Base-by-base conservation (phyloP, 164 flowering plant species). In the Macadamia tetraphylla region DNA sequence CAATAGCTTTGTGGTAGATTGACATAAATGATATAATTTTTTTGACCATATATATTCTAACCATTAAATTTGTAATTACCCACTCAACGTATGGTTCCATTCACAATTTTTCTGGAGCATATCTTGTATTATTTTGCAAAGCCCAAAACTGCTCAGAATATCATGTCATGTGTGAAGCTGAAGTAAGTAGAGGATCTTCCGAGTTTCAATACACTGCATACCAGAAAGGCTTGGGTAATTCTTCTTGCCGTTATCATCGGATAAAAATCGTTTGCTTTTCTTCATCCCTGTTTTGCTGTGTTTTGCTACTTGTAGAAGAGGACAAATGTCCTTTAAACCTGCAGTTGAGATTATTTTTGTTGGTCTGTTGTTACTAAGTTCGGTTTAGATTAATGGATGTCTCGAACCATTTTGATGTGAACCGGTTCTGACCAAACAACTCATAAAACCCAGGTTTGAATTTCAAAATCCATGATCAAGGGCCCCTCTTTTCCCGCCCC, bases 131-230 rank as follows among this genome's bases (percentile, higher is more conserved):
- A 7, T 40, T 2, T 67, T 13, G 46, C 0, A 57, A 31, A 13
- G 14, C 52, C 52, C 23, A 1, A 29, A 67, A 58, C 23, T 40
- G 62, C 11, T 42, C 46, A 3, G 43, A 43, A 57, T 43, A 2
- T 59, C 64, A 29, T 44, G 32, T 56, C 58, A 58, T 49, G 68
- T 64, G 23, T 56, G 48, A 35, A 46, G 44, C 46, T 64, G 58
- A 66, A 64, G 62, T 44, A 61, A 60, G 11, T 43, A 43, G 18
- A 17, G 35, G 69, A 59, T 32, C 64, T 49, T 32, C 64, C 48
- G 10, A 42, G 58, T 29, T 30, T 57, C 58, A 64, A 58, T 44
- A 55, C 15, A 12, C 68, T 5, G 40, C 3, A 49, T 11, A 48
- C 29, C 30, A 58, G 48, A 55, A 46, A 59, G 51, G 18, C 29